Percentiles rank a stretch among this genome's conserved stretches.
Evolutionary conservation across 768 basidiomycete species (phyloP).

Genomic region (Daedaleopsis sinensis): DNA sequence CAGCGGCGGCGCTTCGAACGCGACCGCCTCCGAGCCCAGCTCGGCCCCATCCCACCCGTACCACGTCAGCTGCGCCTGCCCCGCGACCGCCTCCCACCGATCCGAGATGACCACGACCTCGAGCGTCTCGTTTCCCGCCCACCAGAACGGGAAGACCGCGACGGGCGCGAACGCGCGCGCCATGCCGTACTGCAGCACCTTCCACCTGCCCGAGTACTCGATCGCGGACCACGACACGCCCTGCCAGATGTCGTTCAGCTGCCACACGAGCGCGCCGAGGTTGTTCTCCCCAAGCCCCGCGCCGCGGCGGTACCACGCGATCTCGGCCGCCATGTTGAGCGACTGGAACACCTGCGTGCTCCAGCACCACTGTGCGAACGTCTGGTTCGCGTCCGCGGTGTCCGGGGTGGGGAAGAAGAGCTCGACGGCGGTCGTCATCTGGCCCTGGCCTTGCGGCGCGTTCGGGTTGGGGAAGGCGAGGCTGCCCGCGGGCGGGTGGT

Average conservation of each 20-base stretch:
- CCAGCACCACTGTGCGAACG: constrained; percentile 67
- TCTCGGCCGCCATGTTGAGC: constrained; percentile 60
- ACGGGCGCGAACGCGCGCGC: constrained; percentile 49
- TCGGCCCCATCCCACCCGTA: constrained; percentile 54
- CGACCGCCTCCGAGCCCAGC: constrained; percentile 40
- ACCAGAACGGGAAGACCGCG: constrained; percentile 60
- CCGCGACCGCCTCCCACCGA: constrained; percentile 48
- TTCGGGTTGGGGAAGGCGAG: constrained; percentile 60
- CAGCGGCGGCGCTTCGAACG: constrained; percentile 48
- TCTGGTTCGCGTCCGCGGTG: constrained; percentile 52
- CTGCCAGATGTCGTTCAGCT: constrained; percentile 65
- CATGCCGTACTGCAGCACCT: constrained; percentile 57
- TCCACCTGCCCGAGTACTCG: constrained; percentile 63
- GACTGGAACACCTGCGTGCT: constrained; percentile 64
- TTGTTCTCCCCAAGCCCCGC: constrained; percentile 61
- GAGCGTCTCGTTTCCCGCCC: constrained; percentile 47
- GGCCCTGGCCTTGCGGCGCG: constrained; percentile 51
- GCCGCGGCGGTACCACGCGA: constrained; percentile 62
- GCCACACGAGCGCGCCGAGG: constrained; percentile 61
- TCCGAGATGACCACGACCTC: constrained; percentile 57
- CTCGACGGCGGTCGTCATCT: constrained; percentile 55
- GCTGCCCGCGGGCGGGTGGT: constrained; percentile 55
- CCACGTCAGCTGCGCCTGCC: constrained; percentile 55
- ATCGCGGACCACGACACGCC: constrained; percentile 57
- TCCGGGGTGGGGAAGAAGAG: constrained; percentile 58